Evolutionary conservation across 768 basidiomycete genomes (phyloP).

Genomic region (Chlorophyllum brunneum): DNA sequence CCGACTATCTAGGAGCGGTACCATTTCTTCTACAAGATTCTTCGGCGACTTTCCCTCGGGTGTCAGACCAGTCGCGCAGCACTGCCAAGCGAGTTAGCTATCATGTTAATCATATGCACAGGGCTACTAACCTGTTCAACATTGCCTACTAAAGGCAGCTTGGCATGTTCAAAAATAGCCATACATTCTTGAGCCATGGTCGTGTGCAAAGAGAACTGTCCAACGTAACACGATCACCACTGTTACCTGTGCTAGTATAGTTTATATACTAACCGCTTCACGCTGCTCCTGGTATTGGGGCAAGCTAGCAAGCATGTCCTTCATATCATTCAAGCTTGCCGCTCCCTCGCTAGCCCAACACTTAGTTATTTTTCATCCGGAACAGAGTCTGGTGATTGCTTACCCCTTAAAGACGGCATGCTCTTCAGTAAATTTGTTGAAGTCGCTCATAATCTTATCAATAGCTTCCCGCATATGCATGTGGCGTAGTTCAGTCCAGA

Average conservation of each 20-base stretch:
- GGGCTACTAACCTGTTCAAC: conserved; percentile 74
- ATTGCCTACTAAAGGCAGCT: conserved; percentile 74
- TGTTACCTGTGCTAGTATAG: neutral
- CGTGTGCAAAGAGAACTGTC: conserved; percentile 90
- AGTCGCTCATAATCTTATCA: conserved; percentile 94
- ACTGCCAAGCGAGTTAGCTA: conserved; percentile 38
- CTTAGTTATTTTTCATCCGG: neutral
- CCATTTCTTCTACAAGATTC: conserved; percentile 96
- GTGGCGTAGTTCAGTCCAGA: conserved; percentile 92
- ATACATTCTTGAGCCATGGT: conserved; percentile 99
- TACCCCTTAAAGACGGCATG: conserved; percentile 94
- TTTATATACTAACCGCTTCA: conserved; percentile 57
- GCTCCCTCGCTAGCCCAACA: conserved; percentile 61
- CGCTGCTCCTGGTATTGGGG: conserved; percentile 95
- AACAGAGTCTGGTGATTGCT: conserved; percentile 16
- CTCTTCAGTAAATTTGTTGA: conserved; percentile 91
- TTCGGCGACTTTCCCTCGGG: conserved; percentile 95
- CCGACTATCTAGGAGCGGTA: conserved; percentile 85
- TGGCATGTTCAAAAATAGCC: conserved; percentile 86
- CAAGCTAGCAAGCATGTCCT: conserved; percentile 94
- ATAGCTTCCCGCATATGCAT: conserved; percentile 99
- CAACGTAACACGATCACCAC: neutral
- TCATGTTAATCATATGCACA: neutral
- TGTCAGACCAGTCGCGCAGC: conserved; percentile 90
- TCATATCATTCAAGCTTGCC: conserved; percentile 94